Conservation (phyloP, 371 early-diverging fungal species). For the Entomophthora muscae region DNA sequence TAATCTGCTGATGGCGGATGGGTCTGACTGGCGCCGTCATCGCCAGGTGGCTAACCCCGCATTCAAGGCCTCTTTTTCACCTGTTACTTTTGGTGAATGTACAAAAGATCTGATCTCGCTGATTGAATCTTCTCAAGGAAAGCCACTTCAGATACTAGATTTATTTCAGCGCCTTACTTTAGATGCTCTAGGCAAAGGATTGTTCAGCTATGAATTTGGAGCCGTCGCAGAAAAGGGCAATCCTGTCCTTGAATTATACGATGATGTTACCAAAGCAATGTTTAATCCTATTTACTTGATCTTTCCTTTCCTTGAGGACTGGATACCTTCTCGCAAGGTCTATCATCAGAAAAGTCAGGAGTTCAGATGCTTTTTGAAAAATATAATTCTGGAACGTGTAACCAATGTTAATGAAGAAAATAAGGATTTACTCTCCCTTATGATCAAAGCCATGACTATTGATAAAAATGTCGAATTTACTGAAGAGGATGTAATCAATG, state of each 20-base stretch:
- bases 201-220: constrained; percentile 3
- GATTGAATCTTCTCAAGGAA: background rate
- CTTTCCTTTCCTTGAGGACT: background rate
- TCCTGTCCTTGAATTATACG: background rate
- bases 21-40: background rate
- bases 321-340: background rate
- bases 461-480: constrained; percentile 10
- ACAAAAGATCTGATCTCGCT: background rate
- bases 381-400: background rate
- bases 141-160: background rate
- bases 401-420: background rate
- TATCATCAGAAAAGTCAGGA: background rate
- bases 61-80: background rate
- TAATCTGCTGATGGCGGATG: background rate
- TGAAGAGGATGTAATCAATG: constrained; percentile 11
- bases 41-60: background rate
- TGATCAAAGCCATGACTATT: constrained; percentile 12
- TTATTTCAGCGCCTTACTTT: background rate
- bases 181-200: constrained; percentile 2
- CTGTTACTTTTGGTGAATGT: background rate
- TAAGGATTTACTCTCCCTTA: constrained; percentile 13
- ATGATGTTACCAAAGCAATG: background rate
- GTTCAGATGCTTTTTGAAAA: background rate
- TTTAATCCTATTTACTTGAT: background rate
- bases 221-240: no score